Evolutionary conservation across 805 yeast genomes (phyloP), one percentile per base, ranked within the genome.

Genomic region (Debaryomyces castellii): DNA sequence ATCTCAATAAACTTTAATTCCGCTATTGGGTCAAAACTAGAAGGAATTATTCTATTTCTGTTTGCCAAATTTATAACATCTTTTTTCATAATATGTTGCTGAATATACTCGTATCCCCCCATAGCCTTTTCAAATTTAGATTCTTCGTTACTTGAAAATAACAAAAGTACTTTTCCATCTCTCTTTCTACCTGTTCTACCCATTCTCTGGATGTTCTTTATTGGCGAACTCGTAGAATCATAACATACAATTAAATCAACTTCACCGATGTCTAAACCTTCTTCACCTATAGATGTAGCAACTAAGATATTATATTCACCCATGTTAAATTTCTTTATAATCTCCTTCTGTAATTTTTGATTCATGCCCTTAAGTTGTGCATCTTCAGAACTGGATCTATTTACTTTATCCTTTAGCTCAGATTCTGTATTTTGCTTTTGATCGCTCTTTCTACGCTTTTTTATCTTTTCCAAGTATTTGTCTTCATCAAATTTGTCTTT

Each of bases 201-300:
- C 95, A 94, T 89, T 55, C 99, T 72, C 62, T 94, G 99, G 34
- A 94, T 78, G 54, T 87, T 90, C 48, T 95, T 88, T 46, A 94
- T 92, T 0, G 98, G 97, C 38, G 96, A 89, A 23, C 90, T 77
- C 0, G 97, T 90, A 0, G 96, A 88, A 58, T 94, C 99, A 65
- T 82, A 94, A 60, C 97, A 91, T 6, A 94, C 76, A 53, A 94
- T 92, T 55, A 94, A 62, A 64, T 94, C 99, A 43, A 94, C 99
- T 62, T 95, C 97, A 25, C 99, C 99, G 53, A 94, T 95, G 71
- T 94, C 99, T 52, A 94, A 75, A 38, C 99, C 99, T 72, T 94
- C 99, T 63, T 94, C 99, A 39, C 98, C 99, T 59, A 94, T 92
- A 0, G 97, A 90, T 0, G 99, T 94, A 4, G 98, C 97, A 5